Percentiles rank a stretch among this genome's conserved stretches.
Conservation (phyloP, 2,329 filamentous ascomycete species). For the Gyromitra esculenta region DNA sequence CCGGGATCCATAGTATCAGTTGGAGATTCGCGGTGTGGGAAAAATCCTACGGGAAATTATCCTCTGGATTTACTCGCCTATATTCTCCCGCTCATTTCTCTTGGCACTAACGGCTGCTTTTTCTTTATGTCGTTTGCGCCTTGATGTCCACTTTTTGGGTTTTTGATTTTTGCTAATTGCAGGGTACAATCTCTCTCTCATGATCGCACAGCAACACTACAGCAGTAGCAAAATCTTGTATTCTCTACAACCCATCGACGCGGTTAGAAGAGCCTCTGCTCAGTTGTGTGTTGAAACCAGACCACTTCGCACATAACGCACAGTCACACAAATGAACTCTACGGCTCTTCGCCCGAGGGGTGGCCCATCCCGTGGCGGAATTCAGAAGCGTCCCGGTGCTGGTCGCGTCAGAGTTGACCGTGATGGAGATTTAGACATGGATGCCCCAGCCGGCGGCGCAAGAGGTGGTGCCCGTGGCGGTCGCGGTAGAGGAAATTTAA, state of each 20-base stretch:
- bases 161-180: constrained; percentile 52
- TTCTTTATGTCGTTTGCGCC: constrained; percentile 26
- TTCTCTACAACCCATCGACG: constrained; percentile 2
- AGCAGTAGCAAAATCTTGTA: constrained; percentile 4
- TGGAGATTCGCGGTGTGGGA: constrained; percentile 11
- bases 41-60: not conserved
- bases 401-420: constrained; percentile 64
- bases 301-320: constrained; percentile 31
- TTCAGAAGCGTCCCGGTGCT: constrained; percentile 63
- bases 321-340: constrained; percentile 49
- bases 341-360: constrained; percentile 48
- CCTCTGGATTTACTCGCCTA: constrained; percentile 13
- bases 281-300: constrained; percentile 12
- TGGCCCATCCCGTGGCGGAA: constrained; percentile 63
- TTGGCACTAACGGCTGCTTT: constrained; percentile 36
- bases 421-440: constrained; percentile 72
- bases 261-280: constrained; percentile 1
- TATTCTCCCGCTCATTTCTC: not conserved
- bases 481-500: constrained; percentile 45
- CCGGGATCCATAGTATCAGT: constrained; percentile 2
- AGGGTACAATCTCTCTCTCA: constrained; percentile 23
- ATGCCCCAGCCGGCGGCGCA: constrained; percentile 59
- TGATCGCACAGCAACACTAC: constrained; percentile 35
- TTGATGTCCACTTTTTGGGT: constrained; percentile 5
- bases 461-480: constrained; percentile 45